Percentiles rank a stretch among this genome's conserved stretches.
Conservation (phyloP, 2,329 filamentous ascomycete genomes). For the Apiospora rasikravindrae region DNA sequence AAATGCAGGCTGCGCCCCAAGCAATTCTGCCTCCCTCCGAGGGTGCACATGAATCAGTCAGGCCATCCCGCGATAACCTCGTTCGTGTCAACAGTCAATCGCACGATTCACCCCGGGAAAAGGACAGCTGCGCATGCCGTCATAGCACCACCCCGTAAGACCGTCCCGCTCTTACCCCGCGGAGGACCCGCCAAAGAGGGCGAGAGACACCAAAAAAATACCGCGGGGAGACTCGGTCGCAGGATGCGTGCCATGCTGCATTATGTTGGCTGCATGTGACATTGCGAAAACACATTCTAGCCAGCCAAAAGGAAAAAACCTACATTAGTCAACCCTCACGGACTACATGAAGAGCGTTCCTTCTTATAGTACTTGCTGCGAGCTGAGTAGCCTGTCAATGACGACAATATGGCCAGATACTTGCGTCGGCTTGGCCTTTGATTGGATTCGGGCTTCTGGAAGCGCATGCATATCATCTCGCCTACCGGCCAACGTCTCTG, state of each 20-base stretch:
- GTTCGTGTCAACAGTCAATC: neutral
- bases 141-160: slow-evolving; percentile 14
- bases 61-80: neutral
- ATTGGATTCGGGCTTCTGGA: neutral
- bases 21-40: neutral
- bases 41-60: neutral
- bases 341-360: neutral
- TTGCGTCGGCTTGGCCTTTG: neutral
- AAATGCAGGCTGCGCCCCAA: neutral
- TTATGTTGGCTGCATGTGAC: neutral
- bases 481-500: no score
- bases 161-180: slow-evolving; percentile 6
- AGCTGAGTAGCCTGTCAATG: neutral
- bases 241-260: neutral
- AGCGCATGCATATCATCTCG: no score
- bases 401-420: neutral
- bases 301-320: slow-evolving; percentile 5
- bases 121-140: neutral
- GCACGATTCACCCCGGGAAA: neutral
- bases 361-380: neutral
- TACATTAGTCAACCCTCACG: neutral
- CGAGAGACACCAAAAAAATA: neutral
- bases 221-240: neutral
- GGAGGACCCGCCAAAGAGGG: neutral
- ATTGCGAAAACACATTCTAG: neutral